These are phyloP conservation scores for Thinopyrum obtusiflorum DNA, from an alignment of 202 grass and related monocot genomes.

Conservation along the genomic window DNA sequence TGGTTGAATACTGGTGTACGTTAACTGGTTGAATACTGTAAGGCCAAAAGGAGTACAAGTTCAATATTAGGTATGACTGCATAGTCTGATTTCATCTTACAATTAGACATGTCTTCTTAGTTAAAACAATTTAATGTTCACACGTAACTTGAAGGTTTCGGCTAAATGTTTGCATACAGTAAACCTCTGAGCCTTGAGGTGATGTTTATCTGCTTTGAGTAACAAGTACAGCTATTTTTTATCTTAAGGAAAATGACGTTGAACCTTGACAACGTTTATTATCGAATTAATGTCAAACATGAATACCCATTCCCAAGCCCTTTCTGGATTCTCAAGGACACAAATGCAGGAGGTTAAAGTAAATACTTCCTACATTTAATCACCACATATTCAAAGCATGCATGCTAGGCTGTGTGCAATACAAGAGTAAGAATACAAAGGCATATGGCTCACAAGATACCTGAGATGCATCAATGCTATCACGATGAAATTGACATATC, in stretches of 20 bases:
- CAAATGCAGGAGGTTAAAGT: not conserved
- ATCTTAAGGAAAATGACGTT: not conserved
- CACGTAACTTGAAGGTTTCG: not conserved
- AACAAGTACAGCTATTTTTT: not conserved
- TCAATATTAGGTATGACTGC: not conserved
- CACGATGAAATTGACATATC: conserved; percentile 73
- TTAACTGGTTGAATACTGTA: not conserved
- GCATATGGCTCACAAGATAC: conserved; percentile 38
- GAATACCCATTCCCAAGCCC: not conserved
- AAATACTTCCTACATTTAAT: conserved; percentile 6
- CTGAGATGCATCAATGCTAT: conserved; percentile 71
- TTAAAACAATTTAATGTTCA: not conserved
- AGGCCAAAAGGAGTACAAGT: not conserved
- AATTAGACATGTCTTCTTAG: not conserved
- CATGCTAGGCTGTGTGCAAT: not conserved
- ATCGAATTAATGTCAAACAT: not conserved
- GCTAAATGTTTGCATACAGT: not conserved
- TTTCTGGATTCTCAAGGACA: not conserved
- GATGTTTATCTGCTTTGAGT: not conserved
- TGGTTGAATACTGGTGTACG: not conserved
- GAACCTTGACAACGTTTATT: not conserved
- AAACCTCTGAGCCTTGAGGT: not conserved
- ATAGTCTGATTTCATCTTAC: not conserved
- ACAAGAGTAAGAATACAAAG: conserved; percentile 22
- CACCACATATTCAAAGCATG: not conserved